Base-by-base conservation (phyloP, 2,329 filamentous ascomycete genomes). In the Cadophora luteo-olivacea region DNA sequence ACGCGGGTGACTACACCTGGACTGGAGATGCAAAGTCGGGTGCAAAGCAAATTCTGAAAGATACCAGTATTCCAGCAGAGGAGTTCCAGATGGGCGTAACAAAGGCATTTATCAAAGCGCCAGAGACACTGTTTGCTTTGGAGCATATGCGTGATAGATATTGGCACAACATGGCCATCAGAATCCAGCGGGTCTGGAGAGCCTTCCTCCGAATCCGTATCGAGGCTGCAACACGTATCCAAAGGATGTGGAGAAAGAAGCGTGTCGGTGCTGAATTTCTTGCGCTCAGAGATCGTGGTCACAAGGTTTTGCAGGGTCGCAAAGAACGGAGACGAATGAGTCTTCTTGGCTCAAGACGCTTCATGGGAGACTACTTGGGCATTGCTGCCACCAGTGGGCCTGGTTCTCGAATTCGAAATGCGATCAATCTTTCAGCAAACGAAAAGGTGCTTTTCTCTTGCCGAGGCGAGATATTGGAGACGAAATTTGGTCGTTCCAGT, bases 111-210 rank as follows among this genome's bases (percentile, higher is more conserved):
- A 97, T 99, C 83, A 98, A 99, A 81, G 94, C 96, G 0, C 96
- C 96, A 0, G 96, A 99, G 81, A 99, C 96, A 0, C 83, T 99
- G 1, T 99, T 99, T 77, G 96, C 96, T 2, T 84, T 99, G 12
- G 96, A 99, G 80, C 94, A 97, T 68, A 98, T 99, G 95, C 89
- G 96, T 78, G 96, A 99, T 79, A 87, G 93, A 67, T 99, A 98
- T 81, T 98, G 95, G 95, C 95, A 98, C 81, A 99, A 98, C 82
- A 98, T 99, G 96, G 96, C 96, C 3, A 97, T 95, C 69, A 89
- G 96, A 68, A 98, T 99, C 69, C 96, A 99, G 82, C 89, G 96
- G 74, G 96, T 97, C 77, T 99, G 96, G 96, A 89, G 96, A 75
- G 97, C 97, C 64, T 98, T 97, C 77, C 86, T 98, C 51, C 90